These are phyloP conservation scores for Areca catechu DNA, from an alignment of 176 grass and related monocot species.

Conservation along the genomic window DNA sequence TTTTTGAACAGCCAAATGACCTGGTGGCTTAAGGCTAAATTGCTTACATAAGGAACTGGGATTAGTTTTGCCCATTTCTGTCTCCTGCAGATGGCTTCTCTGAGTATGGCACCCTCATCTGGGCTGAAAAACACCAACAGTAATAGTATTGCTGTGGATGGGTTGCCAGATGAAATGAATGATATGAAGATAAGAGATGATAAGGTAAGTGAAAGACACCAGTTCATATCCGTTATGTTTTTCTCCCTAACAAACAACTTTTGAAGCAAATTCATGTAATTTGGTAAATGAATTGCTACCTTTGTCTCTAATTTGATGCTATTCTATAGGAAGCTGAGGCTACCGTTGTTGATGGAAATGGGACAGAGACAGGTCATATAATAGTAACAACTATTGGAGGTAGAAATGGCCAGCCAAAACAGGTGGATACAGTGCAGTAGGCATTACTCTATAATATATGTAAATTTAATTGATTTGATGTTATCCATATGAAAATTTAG, in stretches of 20 bases:
- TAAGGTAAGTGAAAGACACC: slow-evolving; percentile 27
- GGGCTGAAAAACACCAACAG: slow-evolving; percentile 29
- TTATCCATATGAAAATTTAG: too few species aligned
- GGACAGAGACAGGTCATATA: slow-evolving; percentile 68
- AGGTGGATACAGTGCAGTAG: slow-evolving; percentile 21
- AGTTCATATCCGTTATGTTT: background rate
- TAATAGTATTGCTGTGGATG: slow-evolving; percentile 39
- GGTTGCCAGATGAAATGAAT: slow-evolving; percentile 55
- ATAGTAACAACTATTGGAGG: slow-evolving; percentile 71
- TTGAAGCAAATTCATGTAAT: too few species aligned
- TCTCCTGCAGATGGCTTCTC: slow-evolving; percentile 32
- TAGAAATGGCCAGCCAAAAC: slow-evolving; percentile 65
- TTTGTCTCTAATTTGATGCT: background rate
- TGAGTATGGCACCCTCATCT: slow-evolving; percentile 25
- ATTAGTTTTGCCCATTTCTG: background rate
- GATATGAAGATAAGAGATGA: slow-evolving; percentile 70
- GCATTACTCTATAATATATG: too few species aligned
- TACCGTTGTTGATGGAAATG: slow-evolving; percentile 60
- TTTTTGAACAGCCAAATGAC: too few species aligned
- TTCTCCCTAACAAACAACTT: background rate
- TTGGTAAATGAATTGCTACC: background rate
- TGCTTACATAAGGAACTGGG: background rate
- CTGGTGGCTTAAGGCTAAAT: background rate
- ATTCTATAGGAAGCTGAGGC: slow-evolving; percentile 48
- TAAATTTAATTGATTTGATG: too few species aligned